Evolutionary conservation across 2,329 filamentous ascomycete species (phyloP).

Genomic region (Macrophomina pseudophaseolina): DNA sequence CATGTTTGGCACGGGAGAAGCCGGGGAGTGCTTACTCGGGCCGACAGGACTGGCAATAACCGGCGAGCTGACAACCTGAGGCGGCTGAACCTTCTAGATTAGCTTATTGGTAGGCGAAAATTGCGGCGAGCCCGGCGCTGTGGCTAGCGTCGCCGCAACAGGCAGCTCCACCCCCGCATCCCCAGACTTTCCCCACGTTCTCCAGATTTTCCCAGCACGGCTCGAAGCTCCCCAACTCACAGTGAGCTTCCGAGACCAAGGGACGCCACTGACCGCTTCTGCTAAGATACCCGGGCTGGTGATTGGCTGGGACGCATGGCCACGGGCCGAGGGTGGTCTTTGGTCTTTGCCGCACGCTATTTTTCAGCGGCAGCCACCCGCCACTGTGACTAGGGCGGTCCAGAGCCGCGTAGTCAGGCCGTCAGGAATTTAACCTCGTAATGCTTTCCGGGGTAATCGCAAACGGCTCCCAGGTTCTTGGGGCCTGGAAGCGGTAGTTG

Average conservation of each 20-base stretch:
- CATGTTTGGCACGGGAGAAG: background rate
- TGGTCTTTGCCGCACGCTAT: background rate
- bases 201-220: background rate
- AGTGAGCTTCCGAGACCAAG: background rate
- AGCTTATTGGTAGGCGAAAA: background rate
- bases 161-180: constrained; percentile 7
- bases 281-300: background rate
- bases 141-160: background rate
- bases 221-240: background rate
- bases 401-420: background rate
- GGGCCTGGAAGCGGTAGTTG: background rate
- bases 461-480: background rate
- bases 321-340: background rate
- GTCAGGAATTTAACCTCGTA: background rate
- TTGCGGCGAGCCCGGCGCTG: background rate
- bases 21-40: background rate
- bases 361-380: background rate
- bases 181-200: constrained; percentile 20
- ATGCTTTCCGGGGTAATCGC: constrained; percentile 1
- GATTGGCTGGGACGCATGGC: background rate
- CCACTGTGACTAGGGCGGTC: background rate
- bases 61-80: background rate
- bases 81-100: background rate
- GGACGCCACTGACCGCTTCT: background rate
- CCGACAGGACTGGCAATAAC: background rate